Base-by-base conservation (phyloP, 2,329 filamentous ascomycete species). In the Penicillium capsulatum region DNA sequence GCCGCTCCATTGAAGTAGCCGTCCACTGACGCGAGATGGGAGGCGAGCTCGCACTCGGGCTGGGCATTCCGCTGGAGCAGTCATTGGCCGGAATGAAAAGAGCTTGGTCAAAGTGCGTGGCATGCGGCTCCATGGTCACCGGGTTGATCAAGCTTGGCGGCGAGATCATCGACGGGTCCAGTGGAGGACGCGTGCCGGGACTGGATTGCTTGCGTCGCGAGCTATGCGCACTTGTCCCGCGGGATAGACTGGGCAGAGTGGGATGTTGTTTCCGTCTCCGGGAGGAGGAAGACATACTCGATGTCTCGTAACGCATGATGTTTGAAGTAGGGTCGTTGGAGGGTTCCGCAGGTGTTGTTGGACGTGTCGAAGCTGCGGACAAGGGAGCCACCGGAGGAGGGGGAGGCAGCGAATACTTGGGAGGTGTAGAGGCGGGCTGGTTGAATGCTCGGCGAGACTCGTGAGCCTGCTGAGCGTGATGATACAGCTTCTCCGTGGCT, bases 51-150 rank as follows among this genome's bases (percentile, higher is more conserved):
- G 55, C 47, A 10, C 50, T 49, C 2, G 60, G 63, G 22, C 60
- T 64, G 2, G 63, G 64, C 4, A 61, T 58, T 2, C 63, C 61
- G 31, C 61, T 67, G 4, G 63, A 55, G 24, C 51, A 57, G 16
- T 64, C 60, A 45, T 66, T 63, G 31, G 62, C 57, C 8, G 64
- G 59, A 17, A 67, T 66, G 36, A 67, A 67, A n/a, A 67, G 45
- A 15, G 64, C 60, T 42, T 64, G 60, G 22, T 67, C 64, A 22
- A 66, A 66, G 27, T 63, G 63, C 2, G 63, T 59, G 9, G 55
- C 54, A 38, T 67, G 63, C 5, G 64, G 64, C 37, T 67, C 64
- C 50, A 63, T 55, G 1, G 63, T 66, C 2, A 66, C 60, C 0
- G 63, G 63, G 36, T 67, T 63, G 40, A 65, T 61, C 27, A 64